Conservation (phyloP, 2,329 filamentous ascomycete genomes). For the Ophiostoma perfectum region DNA sequence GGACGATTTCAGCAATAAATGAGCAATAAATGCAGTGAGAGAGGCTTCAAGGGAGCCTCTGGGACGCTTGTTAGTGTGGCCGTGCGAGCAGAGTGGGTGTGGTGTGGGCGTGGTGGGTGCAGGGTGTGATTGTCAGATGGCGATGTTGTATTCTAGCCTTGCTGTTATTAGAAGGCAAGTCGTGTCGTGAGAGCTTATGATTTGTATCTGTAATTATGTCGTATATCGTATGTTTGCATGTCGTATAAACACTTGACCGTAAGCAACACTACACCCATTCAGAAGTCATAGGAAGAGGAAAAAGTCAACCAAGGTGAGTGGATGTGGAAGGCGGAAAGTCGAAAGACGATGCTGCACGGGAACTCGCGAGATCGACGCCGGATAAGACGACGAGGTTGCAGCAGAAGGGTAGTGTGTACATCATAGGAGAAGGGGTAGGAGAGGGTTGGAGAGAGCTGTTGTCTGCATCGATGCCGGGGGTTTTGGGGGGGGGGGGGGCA, state of each 20-base stretch:
- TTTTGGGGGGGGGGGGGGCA: background rate
- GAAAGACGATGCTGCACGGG: slow-evolving; percentile 9
- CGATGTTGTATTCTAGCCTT: slow-evolving; percentile 9
- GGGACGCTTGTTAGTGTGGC: slow-evolving; percentile 1
- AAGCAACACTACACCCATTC: background rate
- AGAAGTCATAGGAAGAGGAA: background rate
- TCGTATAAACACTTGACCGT: background rate
- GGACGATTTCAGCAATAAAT: background rate
- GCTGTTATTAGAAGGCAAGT: slow-evolving; percentile 9
- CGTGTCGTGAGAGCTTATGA: background rate
- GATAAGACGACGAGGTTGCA: slow-evolving; percentile 20
- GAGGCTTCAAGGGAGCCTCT: background rate
- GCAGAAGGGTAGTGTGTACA: background rate
- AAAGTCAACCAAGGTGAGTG: slow-evolving; percentile 1
- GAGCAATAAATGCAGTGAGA: background rate
- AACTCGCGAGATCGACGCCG: slow-evolving; percentile 20
- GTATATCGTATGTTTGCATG: background rate
- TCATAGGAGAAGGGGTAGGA: background rate
- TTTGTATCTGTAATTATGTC: background rate
- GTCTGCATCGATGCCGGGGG: background rate
- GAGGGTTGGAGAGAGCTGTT: background rate
- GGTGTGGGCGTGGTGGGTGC: slow-evolving; percentile 7
- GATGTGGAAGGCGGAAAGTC: slow-evolving; percentile 7
- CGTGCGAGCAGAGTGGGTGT: slow-evolving; percentile 11
- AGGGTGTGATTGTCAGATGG: slow-evolving; percentile 12